phyloP scores from a whole-genome alignment of 768 basidiomycete species.

The Suillus paluster region DNA sequence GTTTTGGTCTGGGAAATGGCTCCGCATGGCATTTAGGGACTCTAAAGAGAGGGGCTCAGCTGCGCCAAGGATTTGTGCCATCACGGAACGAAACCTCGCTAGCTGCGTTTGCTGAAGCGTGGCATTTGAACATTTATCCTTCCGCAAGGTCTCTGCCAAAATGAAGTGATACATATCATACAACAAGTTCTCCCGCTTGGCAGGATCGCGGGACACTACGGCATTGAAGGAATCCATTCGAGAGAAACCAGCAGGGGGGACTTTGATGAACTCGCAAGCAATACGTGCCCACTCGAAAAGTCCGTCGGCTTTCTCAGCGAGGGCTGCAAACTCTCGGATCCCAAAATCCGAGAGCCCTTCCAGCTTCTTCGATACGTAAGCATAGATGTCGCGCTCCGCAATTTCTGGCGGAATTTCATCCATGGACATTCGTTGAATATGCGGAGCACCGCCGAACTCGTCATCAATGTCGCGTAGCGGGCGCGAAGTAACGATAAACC shows the following conservation, averaged over 20 bases:
- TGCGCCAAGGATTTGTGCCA: neutral
- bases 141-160: constrained; percentile 6
- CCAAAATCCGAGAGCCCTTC: neutral
- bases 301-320: constrained; percentile 10
- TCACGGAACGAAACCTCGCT: constrained; percentile 7
- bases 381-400: constrained; percentile 3
- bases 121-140: neutral
- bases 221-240: constrained; percentile 5
- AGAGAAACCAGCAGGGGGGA: neutral
- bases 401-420: constrained; percentile 6
- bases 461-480: constrained; percentile 3
- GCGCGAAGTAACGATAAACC: constrained; percentile 18
- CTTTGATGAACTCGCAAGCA: constrained; percentile 13
- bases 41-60: constrained; percentile 10
- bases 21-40: constrained; percentile 8
- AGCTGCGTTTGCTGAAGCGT: no score
- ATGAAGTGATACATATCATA: constrained; percentile 10
- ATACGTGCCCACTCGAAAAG: constrained; percentile 14
- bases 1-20: constrained; percentile 1
- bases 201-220: neutral
- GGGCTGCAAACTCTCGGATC: neutral
- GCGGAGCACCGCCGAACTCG: neutral
- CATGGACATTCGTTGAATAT: constrained; percentile 5
- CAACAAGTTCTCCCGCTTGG: neutral
- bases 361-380: constrained; percentile 8